phyloP scores from a whole-genome alignment of 192 early-diverging fungal species.

The Backusella morwellensis region DNA sequence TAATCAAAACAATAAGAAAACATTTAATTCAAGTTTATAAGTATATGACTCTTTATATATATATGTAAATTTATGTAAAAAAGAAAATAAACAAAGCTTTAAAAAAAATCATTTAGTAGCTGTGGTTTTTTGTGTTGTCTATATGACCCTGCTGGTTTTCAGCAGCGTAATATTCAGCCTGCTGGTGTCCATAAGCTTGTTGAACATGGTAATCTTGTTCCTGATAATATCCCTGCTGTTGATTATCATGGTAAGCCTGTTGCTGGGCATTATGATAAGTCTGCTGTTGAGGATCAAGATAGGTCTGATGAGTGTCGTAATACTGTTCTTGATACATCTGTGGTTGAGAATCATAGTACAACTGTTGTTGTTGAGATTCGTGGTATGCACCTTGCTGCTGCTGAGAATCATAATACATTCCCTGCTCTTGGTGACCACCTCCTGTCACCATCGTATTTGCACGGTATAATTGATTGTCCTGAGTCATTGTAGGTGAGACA shows the following conservation, averaged over 20 bases:
- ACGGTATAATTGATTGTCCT: background rate
- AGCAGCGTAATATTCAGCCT: background rate
- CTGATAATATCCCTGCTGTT: background rate
- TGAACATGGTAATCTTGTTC: background rate
- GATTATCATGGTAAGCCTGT: background rate
- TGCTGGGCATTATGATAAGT: background rate
- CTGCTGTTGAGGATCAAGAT: slow-evolving; percentile 4
- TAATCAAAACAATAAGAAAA: background rate
- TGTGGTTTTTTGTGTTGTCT: background rate
- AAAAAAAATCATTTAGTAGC: background rate
- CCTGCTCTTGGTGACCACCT: background rate
- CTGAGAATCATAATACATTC: slow-evolving; percentile 7
- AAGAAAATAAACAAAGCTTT: background rate
- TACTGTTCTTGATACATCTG: slow-evolving; percentile 1
- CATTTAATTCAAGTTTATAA: background rate
- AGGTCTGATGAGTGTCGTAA: background rate
- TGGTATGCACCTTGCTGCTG: background rate
- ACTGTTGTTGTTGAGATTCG: background rate
- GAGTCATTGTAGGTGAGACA: background rate
- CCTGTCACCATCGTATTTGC: background rate
- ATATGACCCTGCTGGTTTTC: background rate
- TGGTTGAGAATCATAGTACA: background rate
- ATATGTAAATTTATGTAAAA: background rate
- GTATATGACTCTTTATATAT: background rate
- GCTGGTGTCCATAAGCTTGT: background rate